These are phyloP conservation scores for Alternaria longipes DNA, from an alignment of 2,329 filamentous ascomycete genomes.

Conservation along the genomic window DNA sequence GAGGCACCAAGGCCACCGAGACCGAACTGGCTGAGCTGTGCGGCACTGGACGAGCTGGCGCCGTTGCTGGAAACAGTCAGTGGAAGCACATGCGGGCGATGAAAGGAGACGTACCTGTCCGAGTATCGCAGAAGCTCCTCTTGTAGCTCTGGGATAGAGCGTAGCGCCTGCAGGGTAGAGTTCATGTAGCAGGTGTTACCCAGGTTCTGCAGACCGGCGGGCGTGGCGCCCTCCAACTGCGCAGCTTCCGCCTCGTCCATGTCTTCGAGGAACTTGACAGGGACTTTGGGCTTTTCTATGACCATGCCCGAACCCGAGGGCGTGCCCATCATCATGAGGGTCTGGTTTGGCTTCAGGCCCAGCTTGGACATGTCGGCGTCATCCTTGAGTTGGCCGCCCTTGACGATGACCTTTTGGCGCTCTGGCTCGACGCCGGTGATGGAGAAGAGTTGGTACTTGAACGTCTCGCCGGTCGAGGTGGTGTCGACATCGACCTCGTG, in stretches of 20 bases:
- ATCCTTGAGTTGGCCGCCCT: slow-evolving; percentile 94
- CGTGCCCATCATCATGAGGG: slow-evolving; percentile 96
- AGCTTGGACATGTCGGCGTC: slow-evolving; percentile 86
- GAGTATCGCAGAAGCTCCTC: slow-evolving; percentile 75
- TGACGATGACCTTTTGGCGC: slow-evolving; percentile 94
- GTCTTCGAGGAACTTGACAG: slow-evolving; percentile 90
- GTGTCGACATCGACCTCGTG: slow-evolving; percentile 93
- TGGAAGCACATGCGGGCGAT: neutral
- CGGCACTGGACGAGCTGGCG: slow-evolving; percentile 44
- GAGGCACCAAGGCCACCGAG: slow-evolving; percentile 67
- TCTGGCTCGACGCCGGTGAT: slow-evolving; percentile 95
- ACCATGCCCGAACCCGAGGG: slow-evolving; percentile 72
- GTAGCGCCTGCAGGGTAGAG: slow-evolving; percentile 91
- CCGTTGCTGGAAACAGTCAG: slow-evolving; percentile 35
- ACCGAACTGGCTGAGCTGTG: slow-evolving; percentile 59
- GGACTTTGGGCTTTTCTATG: slow-evolving; percentile 76
- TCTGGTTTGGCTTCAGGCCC: slow-evolving; percentile 84
- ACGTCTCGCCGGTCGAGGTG: slow-evolving; percentile 83
- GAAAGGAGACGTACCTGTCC: slow-evolving; percentile 40
- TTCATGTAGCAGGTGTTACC: slow-evolving; percentile 99
- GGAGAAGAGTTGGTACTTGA: slow-evolving; percentile 96
- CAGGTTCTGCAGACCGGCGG: slow-evolving; percentile 87
- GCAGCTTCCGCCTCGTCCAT: slow-evolving; percentile 96
- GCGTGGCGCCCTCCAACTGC: slow-evolving; percentile 81
- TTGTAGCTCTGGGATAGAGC: slow-evolving; percentile 89